Evolutionary conservation across 345 rosid species (phyloP).

Genomic region (Gossypium mustelinum): DNA sequence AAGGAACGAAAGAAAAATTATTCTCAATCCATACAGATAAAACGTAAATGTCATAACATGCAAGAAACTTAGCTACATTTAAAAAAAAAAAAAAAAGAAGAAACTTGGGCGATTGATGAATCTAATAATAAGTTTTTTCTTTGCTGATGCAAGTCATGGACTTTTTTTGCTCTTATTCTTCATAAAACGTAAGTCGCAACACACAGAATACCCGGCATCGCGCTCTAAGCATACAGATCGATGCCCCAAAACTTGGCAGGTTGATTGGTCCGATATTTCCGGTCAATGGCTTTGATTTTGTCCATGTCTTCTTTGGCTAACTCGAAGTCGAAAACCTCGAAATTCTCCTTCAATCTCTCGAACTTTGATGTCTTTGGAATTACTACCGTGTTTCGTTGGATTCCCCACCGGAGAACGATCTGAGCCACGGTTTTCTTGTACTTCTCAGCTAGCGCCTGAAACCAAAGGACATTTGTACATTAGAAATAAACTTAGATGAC

Average conservation of each 20-base stretch:
- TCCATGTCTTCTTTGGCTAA: constrained; percentile 72
- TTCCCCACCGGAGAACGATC: constrained; percentile 73
- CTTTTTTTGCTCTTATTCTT: not conserved
- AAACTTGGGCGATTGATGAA: too few relatives aligned
- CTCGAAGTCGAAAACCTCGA: constrained; percentile 58
- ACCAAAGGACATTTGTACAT: not conserved
- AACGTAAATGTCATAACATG: not conserved
- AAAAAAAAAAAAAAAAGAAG: not conserved
- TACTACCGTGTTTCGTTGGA: constrained; percentile 65
- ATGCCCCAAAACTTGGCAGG: constrained; percentile 85
- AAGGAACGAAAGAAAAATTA: not conserved
- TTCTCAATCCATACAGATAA: not conserved
- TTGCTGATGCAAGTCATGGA: not conserved
- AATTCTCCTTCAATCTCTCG: constrained; percentile 64
- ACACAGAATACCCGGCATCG: not conserved
- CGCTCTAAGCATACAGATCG: constrained; percentile 40
- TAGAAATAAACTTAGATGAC: not conserved
- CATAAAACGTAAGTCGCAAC: not conserved
- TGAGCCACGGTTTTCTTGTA: constrained; percentile 74
- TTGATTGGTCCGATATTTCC: constrained; percentile 59
- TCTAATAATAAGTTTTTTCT: not conserved
- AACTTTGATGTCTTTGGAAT: constrained; percentile 73
- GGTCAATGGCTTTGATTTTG: constrained; percentile 48
- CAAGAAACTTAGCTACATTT: not conserved
- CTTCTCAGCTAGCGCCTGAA: constrained; percentile 68